phyloP scores from a whole-genome alignment of 495 filamentous ascomycete genomes.

The Daldinia decipiens region DNA sequence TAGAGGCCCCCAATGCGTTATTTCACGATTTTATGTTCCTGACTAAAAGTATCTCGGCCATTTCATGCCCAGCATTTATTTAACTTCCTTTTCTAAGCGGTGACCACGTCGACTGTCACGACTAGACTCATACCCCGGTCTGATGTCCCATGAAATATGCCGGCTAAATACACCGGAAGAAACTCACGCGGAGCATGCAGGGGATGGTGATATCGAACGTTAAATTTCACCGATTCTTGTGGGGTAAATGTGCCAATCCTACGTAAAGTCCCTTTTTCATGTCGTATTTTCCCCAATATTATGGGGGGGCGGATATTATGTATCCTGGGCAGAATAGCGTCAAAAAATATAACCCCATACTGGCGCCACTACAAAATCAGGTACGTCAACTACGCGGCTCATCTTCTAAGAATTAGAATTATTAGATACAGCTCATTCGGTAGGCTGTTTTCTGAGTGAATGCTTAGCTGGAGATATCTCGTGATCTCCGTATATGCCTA shows the following conservation, averaged over 20 bases:
- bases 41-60: not conserved
- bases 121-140: not conserved
- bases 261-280: not conserved
- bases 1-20: too few relatives aligned
- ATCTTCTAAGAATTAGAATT: constrained; percentile 6
- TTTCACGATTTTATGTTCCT: too few relatives aligned
- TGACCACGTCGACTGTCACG: not conserved
- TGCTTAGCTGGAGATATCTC: constrained; percentile 11
- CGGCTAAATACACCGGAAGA: constrained; percentile 33
- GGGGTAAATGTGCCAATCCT: not conserved
- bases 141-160: constrained; percentile 10
- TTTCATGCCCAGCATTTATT: not conserved
- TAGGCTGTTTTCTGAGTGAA: constrained; percentile 32
- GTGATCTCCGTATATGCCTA: not conserved
- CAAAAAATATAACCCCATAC: too few relatives aligned
- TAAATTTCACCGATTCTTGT: constrained; percentile 7
- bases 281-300: constrained; percentile 16
- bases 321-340: not conserved
- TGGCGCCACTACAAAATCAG: too few relatives aligned
- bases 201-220: constrained; percentile 11
- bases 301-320: constrained; percentile 13
- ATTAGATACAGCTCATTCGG: constrained; percentile 21
- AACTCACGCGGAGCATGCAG: constrained; percentile 23
- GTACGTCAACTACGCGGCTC: constrained; percentile 11
- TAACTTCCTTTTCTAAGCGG: not conserved